Conservation (phyloP, 768 basidiomycete genomes). For the Leccinellum luteum region DNA sequence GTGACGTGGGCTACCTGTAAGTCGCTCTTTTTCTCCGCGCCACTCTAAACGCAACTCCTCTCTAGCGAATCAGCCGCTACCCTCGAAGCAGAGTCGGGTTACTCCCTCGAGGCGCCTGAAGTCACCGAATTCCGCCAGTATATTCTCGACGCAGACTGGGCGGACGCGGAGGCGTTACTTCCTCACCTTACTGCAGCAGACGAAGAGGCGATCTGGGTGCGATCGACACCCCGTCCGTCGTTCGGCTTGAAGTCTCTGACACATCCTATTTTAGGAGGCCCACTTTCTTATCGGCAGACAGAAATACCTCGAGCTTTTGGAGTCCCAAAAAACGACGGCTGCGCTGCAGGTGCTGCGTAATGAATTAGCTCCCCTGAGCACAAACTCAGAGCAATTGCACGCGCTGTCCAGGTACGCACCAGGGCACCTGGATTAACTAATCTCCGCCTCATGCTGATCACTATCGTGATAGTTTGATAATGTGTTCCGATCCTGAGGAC, state of each 20-base stretch:
- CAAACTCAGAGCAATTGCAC: slow-evolving; percentile 80
- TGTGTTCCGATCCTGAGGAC: slow-evolving; percentile 87
- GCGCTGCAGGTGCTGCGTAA: slow-evolving; percentile 85
- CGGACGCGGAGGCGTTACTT: slow-evolving; percentile 69
- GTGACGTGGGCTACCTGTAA: slow-evolving; percentile 81
- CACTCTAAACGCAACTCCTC: slow-evolving; percentile 11
- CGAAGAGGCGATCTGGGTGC: slow-evolving; percentile 67
- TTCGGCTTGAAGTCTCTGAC: slow-evolving; percentile 17
- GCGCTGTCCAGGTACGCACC: slow-evolving; percentile 75
- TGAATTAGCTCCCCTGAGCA: slow-evolving; percentile 81
- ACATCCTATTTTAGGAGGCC: slow-evolving; percentile 54
- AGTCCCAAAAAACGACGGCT: slow-evolving; percentile 71
- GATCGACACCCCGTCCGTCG: slow-evolving; percentile 27
- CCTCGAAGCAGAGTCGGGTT: slow-evolving; percentile 91
- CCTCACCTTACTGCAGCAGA: slow-evolving; percentile 65
- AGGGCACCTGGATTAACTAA: slow-evolving; percentile 7
- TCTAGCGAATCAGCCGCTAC: slow-evolving; percentile 83
- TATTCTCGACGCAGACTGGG: slow-evolving; percentile 80
- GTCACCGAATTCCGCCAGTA: slow-evolving; percentile 79
- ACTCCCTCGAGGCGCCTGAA: slow-evolving; percentile 72
- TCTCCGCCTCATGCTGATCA: slow-evolving; percentile 14
- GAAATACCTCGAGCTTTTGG: slow-evolving; percentile 93
- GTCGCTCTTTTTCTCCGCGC: slow-evolving; percentile 24
- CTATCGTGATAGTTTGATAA: slow-evolving; percentile 64
- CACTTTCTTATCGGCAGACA: slow-evolving; percentile 89